Conservation (phyloP, 1,284 basidiomycete genomes). For the Ganoderma lucidum region DNA sequence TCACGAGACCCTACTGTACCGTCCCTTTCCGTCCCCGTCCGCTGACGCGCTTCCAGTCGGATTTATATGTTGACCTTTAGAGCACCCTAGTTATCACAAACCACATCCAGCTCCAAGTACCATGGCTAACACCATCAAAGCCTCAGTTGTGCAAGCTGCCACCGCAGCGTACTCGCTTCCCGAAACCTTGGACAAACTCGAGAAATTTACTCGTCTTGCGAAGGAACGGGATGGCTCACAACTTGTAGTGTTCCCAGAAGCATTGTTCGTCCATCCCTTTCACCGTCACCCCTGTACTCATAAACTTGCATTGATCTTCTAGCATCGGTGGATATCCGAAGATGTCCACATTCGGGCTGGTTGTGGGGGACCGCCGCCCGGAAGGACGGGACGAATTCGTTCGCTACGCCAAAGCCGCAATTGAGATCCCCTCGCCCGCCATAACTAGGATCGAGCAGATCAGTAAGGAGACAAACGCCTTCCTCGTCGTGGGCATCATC, state of each 20-base stretch:
- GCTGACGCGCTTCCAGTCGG: background rate
- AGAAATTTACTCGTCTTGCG: constrained; percentile 56
- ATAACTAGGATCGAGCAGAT: constrained; percentile 59
- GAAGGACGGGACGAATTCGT: constrained; percentile 70
- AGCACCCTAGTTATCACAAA: background rate
- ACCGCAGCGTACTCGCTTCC: constrained; percentile 60
- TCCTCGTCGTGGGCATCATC: constrained; percentile 74
- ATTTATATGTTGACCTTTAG: background rate
- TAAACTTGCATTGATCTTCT: background rate
- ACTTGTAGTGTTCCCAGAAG: constrained; percentile 78
- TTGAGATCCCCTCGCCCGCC: constrained; percentile 63
- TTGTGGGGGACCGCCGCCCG: constrained; percentile 59
- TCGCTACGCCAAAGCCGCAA: constrained; percentile 62
- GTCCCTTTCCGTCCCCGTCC: background rate
- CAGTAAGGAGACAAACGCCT: constrained; percentile 58
- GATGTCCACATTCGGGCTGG: constrained; percentile 64
- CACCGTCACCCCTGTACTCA: background rate
- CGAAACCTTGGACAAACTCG: constrained; percentile 65
- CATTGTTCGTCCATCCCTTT: constrained; percentile 56
- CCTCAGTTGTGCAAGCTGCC: constrained; percentile 46
- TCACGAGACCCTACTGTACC: background rate
- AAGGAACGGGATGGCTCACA: constrained; percentile 59
- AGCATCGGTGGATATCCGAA: constrained; percentile 77
- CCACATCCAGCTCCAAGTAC: background rate
- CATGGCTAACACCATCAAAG: constrained; percentile 19